Base-by-base conservation (phyloP, 345 rosid genomes). In the Erucastrum elatum region DNA sequence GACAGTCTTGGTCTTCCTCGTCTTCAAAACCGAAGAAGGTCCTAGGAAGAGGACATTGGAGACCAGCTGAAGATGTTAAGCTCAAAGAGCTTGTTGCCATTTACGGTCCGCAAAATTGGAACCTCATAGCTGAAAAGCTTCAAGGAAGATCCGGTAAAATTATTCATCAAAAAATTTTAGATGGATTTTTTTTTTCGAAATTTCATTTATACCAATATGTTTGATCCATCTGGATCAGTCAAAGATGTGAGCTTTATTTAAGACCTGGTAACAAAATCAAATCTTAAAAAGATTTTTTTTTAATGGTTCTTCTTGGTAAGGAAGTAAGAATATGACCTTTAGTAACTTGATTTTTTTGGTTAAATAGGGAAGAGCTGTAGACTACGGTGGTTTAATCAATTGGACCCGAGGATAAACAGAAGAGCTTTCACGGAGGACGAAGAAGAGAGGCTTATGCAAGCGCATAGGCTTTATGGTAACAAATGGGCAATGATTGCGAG, bases 401-500 rank as follows among this genome's bases (percentile, higher is more conserved):
- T 94, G 79, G 99, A 94, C 68, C 98, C 99, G 27, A 93, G 96
- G 81, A 94, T 94, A 75, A 94, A 90, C 75, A 81, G 94, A 76
- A 89, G 92, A 80, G 96, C 97, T 1, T 93, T 93, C 77, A 92
- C 83, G 0, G 98, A 93, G 74, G 99, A 94, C 64, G 98, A 94
- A 84, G 99, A 94, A 46, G 99, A 94, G 82, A 91, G 93, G 75
- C 85, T 94, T 27, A 84, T 94, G 91, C 95, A 91, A 81, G 97
- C 97, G 39, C 98, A 94, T 80, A 88, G 97, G 69, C 84, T 93
- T 37, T 93, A 94, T 77, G 99, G 99, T 5, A 94, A 93, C 91
- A 93, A 92, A 80, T 94, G 99, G 99, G 98, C 99, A 62, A 90
- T 94, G 97, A 94, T 94, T 64, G 97, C 99, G 0, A 85, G 97